Evolutionary conservation across 1,284 basidiomycete genomes (phyloP).

Genomic region (Sporisorium scitamineum): DNA sequence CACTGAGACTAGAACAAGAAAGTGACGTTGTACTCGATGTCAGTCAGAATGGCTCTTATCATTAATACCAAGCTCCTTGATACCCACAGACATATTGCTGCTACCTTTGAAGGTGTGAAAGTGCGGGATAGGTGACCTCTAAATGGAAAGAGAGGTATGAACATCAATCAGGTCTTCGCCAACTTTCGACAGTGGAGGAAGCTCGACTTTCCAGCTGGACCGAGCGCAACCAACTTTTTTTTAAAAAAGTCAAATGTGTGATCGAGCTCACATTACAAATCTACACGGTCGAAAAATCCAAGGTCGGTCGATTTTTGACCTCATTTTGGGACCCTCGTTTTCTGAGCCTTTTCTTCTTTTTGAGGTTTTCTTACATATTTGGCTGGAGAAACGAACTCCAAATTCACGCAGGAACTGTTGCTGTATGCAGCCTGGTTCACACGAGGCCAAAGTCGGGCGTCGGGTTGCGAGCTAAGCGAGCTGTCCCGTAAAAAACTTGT

Average conservation of each 20-base stretch:
- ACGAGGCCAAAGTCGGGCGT: not conserved
- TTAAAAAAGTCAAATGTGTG: not conserved
- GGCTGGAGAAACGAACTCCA: not conserved
- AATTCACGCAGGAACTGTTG: conserved; percentile 6
- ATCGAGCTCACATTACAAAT: not conserved
- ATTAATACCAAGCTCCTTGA: not conserved
- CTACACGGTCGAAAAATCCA: not conserved
- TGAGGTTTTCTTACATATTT: not conserved
- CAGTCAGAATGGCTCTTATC: no score
- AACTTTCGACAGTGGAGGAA: conserved; percentile 6
- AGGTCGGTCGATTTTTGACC: not conserved
- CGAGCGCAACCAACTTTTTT: conserved; percentile 12
- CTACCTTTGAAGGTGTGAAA: not conserved
- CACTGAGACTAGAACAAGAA: conserved; percentile 42
- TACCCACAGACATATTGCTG: conserved; percentile 11
- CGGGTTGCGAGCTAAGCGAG: conserved; percentile 1
- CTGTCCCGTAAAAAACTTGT: conserved; percentile 3
- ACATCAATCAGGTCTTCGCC: not conserved
- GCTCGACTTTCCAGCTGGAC: conserved; percentile 9
- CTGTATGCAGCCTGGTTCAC: not conserved
- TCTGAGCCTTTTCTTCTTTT: no score
- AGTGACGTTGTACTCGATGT: no score
- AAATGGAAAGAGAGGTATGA: not conserved
- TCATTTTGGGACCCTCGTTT: not conserved
- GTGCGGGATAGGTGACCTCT: not conserved